These are phyloP conservation scores for Sechiopsis laciniata DNA, from an alignment of 306 rosid species.

Conservation along the genomic window DNA sequence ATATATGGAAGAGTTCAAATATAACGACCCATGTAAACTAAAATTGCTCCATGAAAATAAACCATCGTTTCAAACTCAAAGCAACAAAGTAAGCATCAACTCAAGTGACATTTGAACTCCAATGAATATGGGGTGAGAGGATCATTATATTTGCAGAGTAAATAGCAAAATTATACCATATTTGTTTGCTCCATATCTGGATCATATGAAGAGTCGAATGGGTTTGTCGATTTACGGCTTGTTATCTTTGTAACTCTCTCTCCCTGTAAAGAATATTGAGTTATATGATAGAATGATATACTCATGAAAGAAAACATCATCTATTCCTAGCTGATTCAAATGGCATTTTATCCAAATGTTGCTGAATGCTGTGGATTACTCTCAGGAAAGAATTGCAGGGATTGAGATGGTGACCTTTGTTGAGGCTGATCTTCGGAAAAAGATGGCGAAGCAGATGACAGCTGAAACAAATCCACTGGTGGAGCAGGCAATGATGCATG, in stretches of 20 bases:
- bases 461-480: slow-evolving; percentile 43
- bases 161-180: slow-evolving; percentile 34
- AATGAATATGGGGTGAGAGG: background rate
- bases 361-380: slow-evolving; percentile 37
- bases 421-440: slow-evolving; percentile 28
- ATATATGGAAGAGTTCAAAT: background rate
- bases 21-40: background rate
- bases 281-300: background rate
- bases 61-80: background rate
- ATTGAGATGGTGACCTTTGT: slow-evolving; percentile 27
- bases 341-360: slow-evolving; percentile 32
- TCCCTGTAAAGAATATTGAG: slow-evolving; percentile 38
- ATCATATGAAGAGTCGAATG: slow-evolving; percentile 56
- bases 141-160: background rate
- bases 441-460: slow-evolving; percentile 33
- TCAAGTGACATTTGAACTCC: background rate
- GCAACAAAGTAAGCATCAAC: background rate
- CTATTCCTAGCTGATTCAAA: slow-evolving; percentile 41
- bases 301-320: slow-evolving; percentile 38
- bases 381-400: slow-evolving; percentile 39
- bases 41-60: background rate
- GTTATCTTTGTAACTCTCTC: slow-evolving; percentile 33
- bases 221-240: slow-evolving; percentile 48
- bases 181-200: slow-evolving; percentile 44
- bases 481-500: slow-evolving; percentile 29